Evolutionary conservation across 306 rosid species (phyloP), one percentile per base, ranked within the genome.

Genomic region (Pterocarpus santalinus): DNA sequence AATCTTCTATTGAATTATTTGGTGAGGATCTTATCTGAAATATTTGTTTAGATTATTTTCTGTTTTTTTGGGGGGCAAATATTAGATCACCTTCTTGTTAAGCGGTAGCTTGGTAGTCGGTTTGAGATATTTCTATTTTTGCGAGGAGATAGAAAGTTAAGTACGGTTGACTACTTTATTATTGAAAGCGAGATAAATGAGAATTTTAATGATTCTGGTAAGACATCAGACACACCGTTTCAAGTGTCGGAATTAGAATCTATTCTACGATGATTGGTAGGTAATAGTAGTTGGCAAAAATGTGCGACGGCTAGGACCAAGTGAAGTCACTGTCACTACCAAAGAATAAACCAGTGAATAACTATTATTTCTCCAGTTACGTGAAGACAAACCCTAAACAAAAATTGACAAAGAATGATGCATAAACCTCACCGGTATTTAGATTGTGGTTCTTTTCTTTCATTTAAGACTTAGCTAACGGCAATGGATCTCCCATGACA

Each of bases 361-460:
- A 38, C 46, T 38, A 51, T 16, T 58, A 39, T 72, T 22, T 77
- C 67, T 55, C 62, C 78, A 52, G 79, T 77, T 70, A 51, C 66
- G 73, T 49, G 73, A 69, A 62, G 60, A 55, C 55, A 70, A 77
- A 69, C 49, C 68, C 32, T 32, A 65, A 74, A 41, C 60, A 60
- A 69, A 61, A 68, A 58, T 57, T 47, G 78, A 71, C 56, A 53
- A 14, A 46, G 61, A 78, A 33, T 46, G 83, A 16, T 34, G 32
- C 62, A 5, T 12, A 16, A 65, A 76, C 53, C 67, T 39, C 69
- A 51, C 64, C 60, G n/a, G 43, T 17, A 61, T 33, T 64, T 46
- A 75, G 55, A 77, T 76, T 72, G 64, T 72, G 74, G 33, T 14
- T 79, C 35, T 70, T 32, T 58, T 28, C 52, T 79, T 86, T 82